Conservation (phyloP, 1,284 basidiomycete genomes). For the Mycosarcoma mackinlayi region DNA sequence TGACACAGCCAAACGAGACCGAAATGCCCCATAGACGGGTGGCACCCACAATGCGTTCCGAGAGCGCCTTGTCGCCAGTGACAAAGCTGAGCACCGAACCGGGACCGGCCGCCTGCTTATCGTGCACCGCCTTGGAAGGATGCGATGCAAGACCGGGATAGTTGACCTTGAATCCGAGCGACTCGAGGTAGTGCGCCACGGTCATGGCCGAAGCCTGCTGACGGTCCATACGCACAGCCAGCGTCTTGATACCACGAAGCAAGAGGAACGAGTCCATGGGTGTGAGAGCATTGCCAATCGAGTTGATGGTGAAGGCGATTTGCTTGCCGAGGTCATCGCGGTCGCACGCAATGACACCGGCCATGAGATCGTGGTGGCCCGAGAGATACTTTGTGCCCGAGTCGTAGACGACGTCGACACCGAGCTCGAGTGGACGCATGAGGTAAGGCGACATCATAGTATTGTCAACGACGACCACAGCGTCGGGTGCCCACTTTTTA, state of each 20-base stretch:
- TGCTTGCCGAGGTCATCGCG: slow-evolving; percentile 89
- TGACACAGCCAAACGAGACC: slow-evolving; percentile 97
- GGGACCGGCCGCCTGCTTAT: slow-evolving; percentile 79
- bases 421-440: slow-evolving; percentile 92
- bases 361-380: slow-evolving; percentile 99
- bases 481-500: slow-evolving; percentile 63
- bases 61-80: slow-evolving; percentile 89
- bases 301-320: slow-evolving; percentile 89
- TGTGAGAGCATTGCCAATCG: slow-evolving; percentile 95
- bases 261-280: slow-evolving; percentile 87
- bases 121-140: slow-evolving; percentile 86
- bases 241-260: slow-evolving; percentile 93
- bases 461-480: slow-evolving; percentile 76
- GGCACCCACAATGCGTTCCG: slow-evolving; percentile 90
- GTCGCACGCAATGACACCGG: slow-evolving; percentile 79
- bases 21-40: slow-evolving; percentile 96
- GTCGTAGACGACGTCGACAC: slow-evolving; percentile 97
- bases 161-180: slow-evolving; percentile 89
- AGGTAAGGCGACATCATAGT: slow-evolving; percentile 99
- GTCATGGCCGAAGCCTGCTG: slow-evolving; percentile 86
- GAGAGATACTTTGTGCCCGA: slow-evolving; percentile 97
- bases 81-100: slow-evolving; percentile 95
- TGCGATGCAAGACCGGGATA: slow-evolving; percentile 91
- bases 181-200: slow-evolving; percentile 87
- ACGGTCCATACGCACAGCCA: slow-evolving; percentile 94